phyloP scores from a whole-genome alignment of 2,329 filamentous ascomycete genomes.

The Chalaropsis thielavioides region DNA sequence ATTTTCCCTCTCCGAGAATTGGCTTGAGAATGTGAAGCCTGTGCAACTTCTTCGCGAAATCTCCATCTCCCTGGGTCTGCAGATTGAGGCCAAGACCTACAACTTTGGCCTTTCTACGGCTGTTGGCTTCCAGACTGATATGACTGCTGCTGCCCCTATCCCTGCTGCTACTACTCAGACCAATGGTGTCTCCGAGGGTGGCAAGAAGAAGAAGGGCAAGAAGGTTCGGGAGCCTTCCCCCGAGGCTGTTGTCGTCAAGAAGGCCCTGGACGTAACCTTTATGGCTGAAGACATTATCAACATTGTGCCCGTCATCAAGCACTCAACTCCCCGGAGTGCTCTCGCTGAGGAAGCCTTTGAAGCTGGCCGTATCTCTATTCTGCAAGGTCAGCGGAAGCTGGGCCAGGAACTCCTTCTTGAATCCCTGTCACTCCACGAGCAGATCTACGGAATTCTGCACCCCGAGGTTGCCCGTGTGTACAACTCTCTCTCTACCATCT shows the following conservation, averaged over 20 bases:
- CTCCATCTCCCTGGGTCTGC: conserved; percentile 75
- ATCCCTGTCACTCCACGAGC: conserved; percentile 88
- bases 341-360: conserved; percentile 92
- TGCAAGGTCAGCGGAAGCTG: conserved; percentile 88
- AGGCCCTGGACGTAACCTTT: conserved; percentile 46
- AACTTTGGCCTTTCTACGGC: conserved; percentile 23
- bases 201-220: conserved; percentile 45
- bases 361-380: conserved; percentile 87
- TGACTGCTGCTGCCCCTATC: conserved; percentile 24
- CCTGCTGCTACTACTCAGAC: conserved; percentile 23
- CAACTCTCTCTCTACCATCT: conserved; percentile 86
- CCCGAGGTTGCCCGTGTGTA: conserved; percentile 93
- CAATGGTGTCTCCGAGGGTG: conserved; percentile 30
- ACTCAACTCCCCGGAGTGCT: conserved; percentile 77
- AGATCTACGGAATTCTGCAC: conserved; percentile 95
- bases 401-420: conserved; percentile 94
- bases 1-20: conserved; percentile 53
- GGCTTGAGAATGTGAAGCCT: conserved; percentile 53
- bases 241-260: conserved; percentile 30
- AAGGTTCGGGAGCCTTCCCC: conserved; percentile 41
- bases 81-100: conserved; percentile 58
- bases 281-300: conserved; percentile 75
- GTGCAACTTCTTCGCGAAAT: conserved; percentile 82
- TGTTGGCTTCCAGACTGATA: conserved; percentile 17
- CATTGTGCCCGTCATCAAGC: conserved; percentile 87